Percentiles rank a stretch among this genome's conserved stretches.
Evolutionary conservation across 768 basidiomycete species (phyloP).

Genomic region (Neoboletus subvelutipes): DNA sequence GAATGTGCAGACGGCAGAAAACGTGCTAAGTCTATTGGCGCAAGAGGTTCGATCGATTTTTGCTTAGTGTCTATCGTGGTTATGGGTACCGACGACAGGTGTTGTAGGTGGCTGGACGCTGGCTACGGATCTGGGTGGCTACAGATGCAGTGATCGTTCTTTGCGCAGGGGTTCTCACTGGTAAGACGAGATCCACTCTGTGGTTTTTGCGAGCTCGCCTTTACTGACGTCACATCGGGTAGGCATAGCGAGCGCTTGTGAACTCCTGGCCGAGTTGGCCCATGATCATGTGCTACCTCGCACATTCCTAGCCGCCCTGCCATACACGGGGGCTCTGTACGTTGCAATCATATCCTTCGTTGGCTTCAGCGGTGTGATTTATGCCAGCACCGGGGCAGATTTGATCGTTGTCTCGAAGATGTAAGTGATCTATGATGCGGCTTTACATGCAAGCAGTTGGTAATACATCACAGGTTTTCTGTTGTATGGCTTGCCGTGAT

Average conservation of each 20-base stretch:
- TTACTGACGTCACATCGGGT: conserved; percentile 1
- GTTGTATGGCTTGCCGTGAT: conserved; percentile 67
- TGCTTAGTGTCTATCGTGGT: background rate
- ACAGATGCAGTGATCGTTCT: conserved; percentile 71
- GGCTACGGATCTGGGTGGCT: conserved; percentile 62
- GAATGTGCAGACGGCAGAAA: conserved; percentile 47
- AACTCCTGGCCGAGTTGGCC: conserved; percentile 56
- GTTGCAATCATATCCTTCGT: conserved; percentile 52
- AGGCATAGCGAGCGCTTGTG: conserved; percentile 60
- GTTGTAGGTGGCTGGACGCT: conserved; percentile 53
- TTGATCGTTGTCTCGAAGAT: conserved; percentile 58
- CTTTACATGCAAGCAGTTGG: background rate
- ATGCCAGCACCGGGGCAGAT: conserved; percentile 55
- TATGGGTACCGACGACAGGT: background rate
- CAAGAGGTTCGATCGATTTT: conserved; percentile 40
- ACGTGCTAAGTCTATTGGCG: conserved; percentile 66
- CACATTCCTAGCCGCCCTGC: conserved; percentile 47
- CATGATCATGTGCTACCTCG: conserved; percentile 61
- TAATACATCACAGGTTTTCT: conserved; percentile 49
- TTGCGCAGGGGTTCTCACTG: conserved; percentile 70
- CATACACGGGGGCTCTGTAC: conserved; percentile 51
- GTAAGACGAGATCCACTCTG: conserved; percentile 30
- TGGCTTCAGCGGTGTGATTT: conserved; percentile 50
- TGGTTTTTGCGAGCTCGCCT: background rate
- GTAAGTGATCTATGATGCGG: conserved; percentile 29